These are phyloP conservation scores for Patellifolia procumbens DNA, from an alignment of 179 eudicot species.

Conservation along the genomic window DNA sequence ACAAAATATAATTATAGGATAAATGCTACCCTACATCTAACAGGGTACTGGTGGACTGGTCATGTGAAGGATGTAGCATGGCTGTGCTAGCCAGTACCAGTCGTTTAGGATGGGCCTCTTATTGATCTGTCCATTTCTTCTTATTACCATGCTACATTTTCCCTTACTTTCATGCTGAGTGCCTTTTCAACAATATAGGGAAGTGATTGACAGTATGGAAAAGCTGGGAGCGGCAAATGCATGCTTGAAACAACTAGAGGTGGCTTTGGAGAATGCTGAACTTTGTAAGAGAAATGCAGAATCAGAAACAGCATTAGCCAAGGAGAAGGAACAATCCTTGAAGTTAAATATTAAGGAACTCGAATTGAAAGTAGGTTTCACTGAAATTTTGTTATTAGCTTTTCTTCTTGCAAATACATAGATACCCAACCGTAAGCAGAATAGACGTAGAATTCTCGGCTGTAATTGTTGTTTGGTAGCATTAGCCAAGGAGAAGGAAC, in stretches of 20 bases:
- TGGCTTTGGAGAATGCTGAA: conserved; percentile 64
- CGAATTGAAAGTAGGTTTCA: conserved; percentile 53
- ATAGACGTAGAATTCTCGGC: background rate
- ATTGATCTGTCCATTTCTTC: conserved; percentile 8
- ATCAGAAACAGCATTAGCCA: conserved; percentile 59
- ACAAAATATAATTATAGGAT: no score
- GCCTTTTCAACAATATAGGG: conserved; percentile 46
- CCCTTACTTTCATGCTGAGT: conserved; percentile 1
- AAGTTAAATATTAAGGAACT: conserved; percentile 63
- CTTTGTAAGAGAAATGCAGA: conserved; percentile 66
- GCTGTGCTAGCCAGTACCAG: background rate
- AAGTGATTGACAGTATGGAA: conserved; percentile 77
- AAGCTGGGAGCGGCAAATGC: conserved; percentile 73
- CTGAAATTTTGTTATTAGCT: background rate
- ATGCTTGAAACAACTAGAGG: conserved; percentile 61
- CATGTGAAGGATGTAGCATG: background rate
- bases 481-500: no score
- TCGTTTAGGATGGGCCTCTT: background rate
- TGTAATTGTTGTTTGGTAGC: background rate
- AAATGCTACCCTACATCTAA: no score
- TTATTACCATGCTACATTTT: background rate
- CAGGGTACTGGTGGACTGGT: no score
- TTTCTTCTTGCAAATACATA: background rate
- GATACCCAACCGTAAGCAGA: background rate
- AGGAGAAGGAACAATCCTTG: conserved; percentile 54